Evolutionary conservation across 768 basidiomycete species (phyloP), one percentile per base, ranked within the genome.

Genomic region (Floccularia luteovirens): DNA sequence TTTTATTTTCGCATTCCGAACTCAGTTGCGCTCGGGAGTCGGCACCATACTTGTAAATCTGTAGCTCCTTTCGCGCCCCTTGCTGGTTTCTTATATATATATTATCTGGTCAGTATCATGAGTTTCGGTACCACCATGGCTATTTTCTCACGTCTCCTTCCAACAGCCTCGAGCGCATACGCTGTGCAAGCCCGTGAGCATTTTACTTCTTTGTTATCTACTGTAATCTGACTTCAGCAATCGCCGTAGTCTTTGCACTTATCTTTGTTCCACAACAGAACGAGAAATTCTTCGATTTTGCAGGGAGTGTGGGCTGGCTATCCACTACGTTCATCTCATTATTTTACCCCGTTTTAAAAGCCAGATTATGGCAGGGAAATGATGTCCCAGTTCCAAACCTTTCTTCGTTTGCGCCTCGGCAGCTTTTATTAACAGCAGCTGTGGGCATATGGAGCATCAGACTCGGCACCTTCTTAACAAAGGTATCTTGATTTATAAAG

Each of bases 261-360:
- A 58, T 82, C 14, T 82, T 80, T 43, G 76, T 86, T 3, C 85
- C 83, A 2, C 71, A 68, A 43, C 66, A 77, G 28, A 73, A 74
- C 37, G 82, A 86, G 35, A 77, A 60, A 46, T 83, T 65, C 51
- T 88, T 75, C 47, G 83, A 88, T 52, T 57, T 86, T 1, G 66
- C 73, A 20, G 85, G 84, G 14, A 67, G 79, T 0, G 33, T 75
- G 2, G 84, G 84, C 2, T 88, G 82, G 63, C 54, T 85, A 11
- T 69, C 79, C 1, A 72, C 79, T 1, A 74, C 76, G 4, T 60
- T 72, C 34, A 45, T 79, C 10, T 82, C 79, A 17, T 57, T 83
- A 13, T 84, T 82, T 49, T 81, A 75, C 45, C 78, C 81, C 1
- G 53, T 65, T 3, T 53, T 84, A 14, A 72, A 67, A 50, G 63